Base-by-base conservation (phyloP, 371 early-diverging fungal genomes). In the Mortierella sp. region DNA sequence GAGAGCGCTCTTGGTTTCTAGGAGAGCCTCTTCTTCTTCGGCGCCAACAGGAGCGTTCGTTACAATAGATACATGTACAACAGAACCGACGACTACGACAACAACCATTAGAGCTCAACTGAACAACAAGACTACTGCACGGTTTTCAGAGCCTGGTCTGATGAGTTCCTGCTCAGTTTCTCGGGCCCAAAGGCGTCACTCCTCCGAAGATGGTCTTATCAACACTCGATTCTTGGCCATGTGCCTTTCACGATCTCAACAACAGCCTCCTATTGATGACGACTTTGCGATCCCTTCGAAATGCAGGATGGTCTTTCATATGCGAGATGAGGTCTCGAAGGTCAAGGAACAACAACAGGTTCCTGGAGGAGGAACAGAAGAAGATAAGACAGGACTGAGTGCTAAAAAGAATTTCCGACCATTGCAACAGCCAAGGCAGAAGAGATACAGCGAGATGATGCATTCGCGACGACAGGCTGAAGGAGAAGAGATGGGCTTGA, bases 271-370 rank as follows among this genome's bases (percentile, higher is more conserved):
- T 2, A 21, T 43, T 21, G 41, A 34, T 2, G 27, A 60, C 21
- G 61, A 51, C 11, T 55, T 54, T n/a, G 31, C 49, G 24, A 64
- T 71, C 53, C 72, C 72, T 9, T n/a, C 72, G 2, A 71, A 64
- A 27, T 71, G 72, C 44, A 47, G 56, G 21, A 71, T 60, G 72
- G 72, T 71, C 30, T 71, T 71, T 44, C 65, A 71, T 59, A 72
- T 72, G 72, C 60, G 64, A 3, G 66, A 72, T 14, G 72, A 72
- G 46, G 66, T 72, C 24, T 51, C 65, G 6, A 59, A 50, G 26
- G 26, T 17, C 34, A 64, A 56, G 44, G 39, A 32, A 4, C 44
- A 6, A 12, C 59, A 26, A 14, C 9, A 30, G n/a, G 0, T 4
- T 4, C 5, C 30, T 8, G 37, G 11, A 34, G 37, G 42, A 37